Evolutionary conservation across 2,329 filamentous ascomycete species (phyloP), one percentile per base, ranked within the genome.

Genomic region (Pseudovirgaria hyperparasitica): DNA sequence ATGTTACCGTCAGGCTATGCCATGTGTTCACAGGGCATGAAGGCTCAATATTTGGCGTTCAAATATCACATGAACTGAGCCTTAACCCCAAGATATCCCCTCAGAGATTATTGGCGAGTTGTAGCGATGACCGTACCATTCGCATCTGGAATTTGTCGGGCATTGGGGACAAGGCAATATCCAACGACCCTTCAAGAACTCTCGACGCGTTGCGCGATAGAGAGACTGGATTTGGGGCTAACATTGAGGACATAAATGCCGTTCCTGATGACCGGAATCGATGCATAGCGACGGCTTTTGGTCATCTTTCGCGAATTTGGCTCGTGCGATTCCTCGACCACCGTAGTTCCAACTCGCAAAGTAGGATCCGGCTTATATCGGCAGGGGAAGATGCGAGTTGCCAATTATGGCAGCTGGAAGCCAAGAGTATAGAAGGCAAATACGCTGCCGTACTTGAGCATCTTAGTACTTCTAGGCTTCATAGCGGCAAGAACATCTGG

Each of bases 401-500:
- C 28, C 76, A 86, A 40, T 60, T 68, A 34, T 94, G 86, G 84
- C 60, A 39, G 13, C 27, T 52, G 26, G 14, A 24, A 22, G 21
- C 27, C 13, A 39, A 32, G 13, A 30, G 25, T 20, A 5, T 23
- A 17, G 17, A 29, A 18, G 19, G 12, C 6, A 16, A 22, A 8
- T 6, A 9, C 8, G 9, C 20, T 18, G 11, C 6, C n/a, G 52
- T 38, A 5, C 48, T 84, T 22, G 51, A 52, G 9, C 67, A 79
- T 26, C 45, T 63, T 2, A 58, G 63, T 2, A 71, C 66, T 6
- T 67, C 72, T 26, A 62, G 68, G 3, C 69, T 73, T 33, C 86
- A 96, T 46, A 65, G 62, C 18, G 90, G 90, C 5, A 98, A 94
- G 52, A 85, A 94, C 46, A 74, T 96, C 5, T 96, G 87, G 86